phyloP scores from a whole-genome alignment of 495 filamentous ascomycete genomes.

The Parathielavia appendiculata region DNA sequence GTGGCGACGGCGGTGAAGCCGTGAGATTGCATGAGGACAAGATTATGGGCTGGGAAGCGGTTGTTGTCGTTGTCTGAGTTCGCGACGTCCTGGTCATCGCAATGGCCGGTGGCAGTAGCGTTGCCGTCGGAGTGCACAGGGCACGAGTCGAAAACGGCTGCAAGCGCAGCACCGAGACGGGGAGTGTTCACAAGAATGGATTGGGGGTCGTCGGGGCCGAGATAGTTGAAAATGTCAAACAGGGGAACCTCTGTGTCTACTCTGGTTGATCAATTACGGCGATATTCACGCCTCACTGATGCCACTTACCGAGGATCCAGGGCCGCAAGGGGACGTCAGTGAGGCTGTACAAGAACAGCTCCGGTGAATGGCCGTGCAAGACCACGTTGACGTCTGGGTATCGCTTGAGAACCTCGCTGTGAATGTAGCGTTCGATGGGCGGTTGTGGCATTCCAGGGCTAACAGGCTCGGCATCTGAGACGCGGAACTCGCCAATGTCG shows the following conservation, averaged over 20 bases:
- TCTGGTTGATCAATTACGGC: not conserved
- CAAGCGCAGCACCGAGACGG: slow-evolving; percentile 2
- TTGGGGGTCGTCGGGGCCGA: slow-evolving; percentile 2
- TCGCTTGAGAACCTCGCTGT: slow-evolving; percentile 47
- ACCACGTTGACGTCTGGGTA: slow-evolving; percentile 40
- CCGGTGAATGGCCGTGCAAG: slow-evolving; percentile 45
- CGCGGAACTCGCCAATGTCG: slow-evolving; percentile 45
- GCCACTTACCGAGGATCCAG: slow-evolving; percentile 28
- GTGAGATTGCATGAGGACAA: slow-evolving; percentile 47
- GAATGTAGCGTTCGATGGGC: slow-evolving; percentile 48
- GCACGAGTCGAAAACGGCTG: not conserved
- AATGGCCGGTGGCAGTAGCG: not conserved
- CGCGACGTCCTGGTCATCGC: slow-evolving; percentile 20
- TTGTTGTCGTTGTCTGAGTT: slow-evolving; percentile 29
- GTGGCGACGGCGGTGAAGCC: slow-evolving; percentile 42
- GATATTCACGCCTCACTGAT: not conserved
- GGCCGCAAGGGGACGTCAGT: slow-evolving; percentile 37
- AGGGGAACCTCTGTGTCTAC: not conserved
- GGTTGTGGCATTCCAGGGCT: slow-evolving; percentile 24
- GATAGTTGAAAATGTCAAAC: slow-evolving; percentile 8
- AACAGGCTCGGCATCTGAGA: slow-evolving; percentile 39
- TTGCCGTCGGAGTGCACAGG: not conserved
- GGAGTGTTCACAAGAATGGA: slow-evolving; percentile 1
- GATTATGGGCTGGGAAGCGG: slow-evolving; percentile 26
- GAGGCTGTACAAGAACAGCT: slow-evolving; percentile 45